Evolutionary conservation across 2,329 filamentous ascomycete genomes (phyloP).

Genomic region (Pyricularia sp.): DNA sequence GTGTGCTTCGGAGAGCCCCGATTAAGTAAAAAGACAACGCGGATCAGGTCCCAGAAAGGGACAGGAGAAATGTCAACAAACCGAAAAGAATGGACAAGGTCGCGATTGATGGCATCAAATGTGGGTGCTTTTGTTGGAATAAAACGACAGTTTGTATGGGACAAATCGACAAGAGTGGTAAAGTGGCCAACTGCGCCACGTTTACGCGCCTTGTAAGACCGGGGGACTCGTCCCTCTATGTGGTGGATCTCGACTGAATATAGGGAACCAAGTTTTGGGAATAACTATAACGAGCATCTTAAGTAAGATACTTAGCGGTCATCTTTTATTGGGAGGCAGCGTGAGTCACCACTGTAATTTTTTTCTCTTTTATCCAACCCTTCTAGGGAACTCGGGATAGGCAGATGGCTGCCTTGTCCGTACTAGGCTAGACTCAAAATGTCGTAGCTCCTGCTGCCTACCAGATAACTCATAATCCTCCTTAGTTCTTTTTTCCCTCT

Average conservation of each 20-base stretch:
- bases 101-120: neutral
- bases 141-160: neutral
- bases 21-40: neutral
- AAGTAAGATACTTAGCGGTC: no score
- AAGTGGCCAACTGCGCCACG: neutral
- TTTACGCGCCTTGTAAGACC: neutral
- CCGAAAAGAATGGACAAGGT: neutral
- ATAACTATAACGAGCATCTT: no score
- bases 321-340: neutral
- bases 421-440: neutral
- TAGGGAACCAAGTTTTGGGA: no score
- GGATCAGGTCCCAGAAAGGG: neutral
- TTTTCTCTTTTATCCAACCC: neutral
- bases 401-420: neutral
- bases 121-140: no score
- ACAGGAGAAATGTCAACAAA: neutral
- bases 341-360: neutral
- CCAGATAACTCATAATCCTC: neutral
- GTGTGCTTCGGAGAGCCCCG: neutral
- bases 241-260: no score
- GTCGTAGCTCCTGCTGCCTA: neutral
- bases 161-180: neutral
- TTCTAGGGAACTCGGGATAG: neutral
- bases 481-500: neutral
- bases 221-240: neutral